phyloP scores from a whole-genome alignment of 2,329 filamentous ascomycete species.

The Ophiostoma sp. region DNA sequence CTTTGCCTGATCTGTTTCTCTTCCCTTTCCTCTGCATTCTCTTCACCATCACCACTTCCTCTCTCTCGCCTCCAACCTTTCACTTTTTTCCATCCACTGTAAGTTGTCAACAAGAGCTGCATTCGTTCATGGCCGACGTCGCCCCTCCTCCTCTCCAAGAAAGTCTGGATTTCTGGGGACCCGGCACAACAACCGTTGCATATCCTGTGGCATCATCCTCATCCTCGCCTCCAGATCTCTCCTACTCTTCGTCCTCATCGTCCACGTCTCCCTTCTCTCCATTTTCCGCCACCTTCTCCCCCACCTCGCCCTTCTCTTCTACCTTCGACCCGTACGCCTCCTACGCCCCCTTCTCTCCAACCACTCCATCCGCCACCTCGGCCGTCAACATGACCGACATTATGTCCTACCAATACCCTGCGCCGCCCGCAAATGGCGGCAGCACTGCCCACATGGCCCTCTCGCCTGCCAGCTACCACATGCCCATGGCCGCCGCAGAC shows the following conservation, averaged over 20 bases:
- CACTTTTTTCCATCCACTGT: slow-evolving; percentile 14
- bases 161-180: slow-evolving; percentile 38
- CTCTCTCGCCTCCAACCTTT: background rate
- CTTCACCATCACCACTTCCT: background rate
- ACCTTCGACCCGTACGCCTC: slow-evolving; percentile 1
- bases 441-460: slow-evolving; percentile 43
- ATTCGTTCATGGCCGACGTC: slow-evolving; percentile 41
- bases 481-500: slow-evolving; percentile 30
- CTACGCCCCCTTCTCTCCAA: background rate
- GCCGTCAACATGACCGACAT: slow-evolving; percentile 42
- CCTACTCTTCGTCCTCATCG: slow-evolving; percentile 16
- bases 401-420: slow-evolving; percentile 54
- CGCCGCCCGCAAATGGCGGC: slow-evolving; percentile 43
- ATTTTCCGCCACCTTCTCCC: slow-evolving; percentile 13
- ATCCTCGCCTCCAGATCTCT: slow-evolving; percentile 15
- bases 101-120: slow-evolving; percentile 23
- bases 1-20: background rate
- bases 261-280: slow-evolving; percentile 12
- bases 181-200: slow-evolving; percentile 34
- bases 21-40: background rate
- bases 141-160: slow-evolving; percentile 37
- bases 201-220: slow-evolving; percentile 34
- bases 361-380: slow-evolving; percentile 4
- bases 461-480: slow-evolving; percentile 44
- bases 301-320: slow-evolving; percentile 4